These are phyloP conservation scores for Debaryomyces prosopidis DNA, from an alignment of 805 yeast species.

Conservation along the genomic window DNA sequence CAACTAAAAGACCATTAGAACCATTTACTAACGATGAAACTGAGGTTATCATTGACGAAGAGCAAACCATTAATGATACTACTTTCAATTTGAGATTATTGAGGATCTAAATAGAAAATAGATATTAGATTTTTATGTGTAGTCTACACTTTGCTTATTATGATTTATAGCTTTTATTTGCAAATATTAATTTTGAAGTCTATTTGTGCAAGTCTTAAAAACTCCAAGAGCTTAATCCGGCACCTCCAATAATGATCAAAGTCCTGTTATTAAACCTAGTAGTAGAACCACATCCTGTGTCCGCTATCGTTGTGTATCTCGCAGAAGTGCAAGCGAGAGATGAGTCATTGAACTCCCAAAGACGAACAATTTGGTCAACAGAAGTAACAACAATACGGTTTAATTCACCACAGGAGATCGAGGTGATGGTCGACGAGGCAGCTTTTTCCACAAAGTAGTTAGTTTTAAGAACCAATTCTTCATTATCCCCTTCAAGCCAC, in stretches of 20 bases:
- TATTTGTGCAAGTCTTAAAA: conserved; percentile 4
- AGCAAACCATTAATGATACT: conserved; percentile 75
- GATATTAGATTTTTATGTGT: conserved; percentile 1
- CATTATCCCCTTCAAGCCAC: conserved; percentile 6
- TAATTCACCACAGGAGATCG: conserved; percentile 41
- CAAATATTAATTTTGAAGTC: neutral
- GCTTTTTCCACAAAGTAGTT: conserved; percentile 50
- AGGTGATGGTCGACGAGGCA: conserved; percentile 86
- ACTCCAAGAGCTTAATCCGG: conserved; percentile 67
- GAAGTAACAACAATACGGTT: conserved; percentile 58
- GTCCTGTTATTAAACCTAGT: conserved; percentile 22
- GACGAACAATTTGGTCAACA: conserved; percentile 76
- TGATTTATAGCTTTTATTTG: neutral
- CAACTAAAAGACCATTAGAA: conserved; percentile 66
- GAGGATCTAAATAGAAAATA: conserved; percentile 45
- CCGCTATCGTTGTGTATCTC: conserved; percentile 80
- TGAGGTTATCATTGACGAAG: conserved; percentile 79
- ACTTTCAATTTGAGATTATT: conserved; percentile 75
- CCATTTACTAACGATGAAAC: conserved; percentile 41
- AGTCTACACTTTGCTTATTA: neutral
- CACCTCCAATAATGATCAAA: conserved; percentile 67
- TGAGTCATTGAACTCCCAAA: conserved; percentile 52
- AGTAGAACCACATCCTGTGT: conserved; percentile 73
- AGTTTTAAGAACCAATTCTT: conserved; percentile 21
- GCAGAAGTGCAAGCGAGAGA: conserved; percentile 32